A percentile compares a stretch with the other conserved stretches of the same genome.
phyloP scores from a whole-genome alignment of 2,329 filamentous ascomycete genomes.

The Microthyrium microscopicum region DNA sequence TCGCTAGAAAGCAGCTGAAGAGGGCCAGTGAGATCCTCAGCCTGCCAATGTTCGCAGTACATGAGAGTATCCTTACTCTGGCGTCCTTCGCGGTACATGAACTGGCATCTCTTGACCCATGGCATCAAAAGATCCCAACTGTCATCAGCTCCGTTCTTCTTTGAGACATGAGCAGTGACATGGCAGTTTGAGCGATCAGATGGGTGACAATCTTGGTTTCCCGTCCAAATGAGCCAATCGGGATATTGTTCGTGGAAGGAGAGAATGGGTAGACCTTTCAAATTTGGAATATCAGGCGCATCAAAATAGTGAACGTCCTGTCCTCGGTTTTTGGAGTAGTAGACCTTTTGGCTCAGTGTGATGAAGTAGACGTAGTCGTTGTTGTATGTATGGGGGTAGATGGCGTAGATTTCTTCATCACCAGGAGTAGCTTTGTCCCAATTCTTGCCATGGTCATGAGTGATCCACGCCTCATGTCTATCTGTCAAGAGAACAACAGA shows the following conservation, averaged over 20 bases:
- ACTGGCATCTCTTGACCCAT: conserved; percentile 70
- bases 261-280: too few relatives aligned
- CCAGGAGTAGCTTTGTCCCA: conserved; percentile 51
- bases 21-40: conserved; percentile 45
- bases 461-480: conserved; percentile 50
- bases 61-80: conserved; percentile 45
- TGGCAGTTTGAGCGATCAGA: conserved; percentile 40
- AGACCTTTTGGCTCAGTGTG: conserved; percentile 49
- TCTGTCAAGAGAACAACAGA: conserved; percentile 47
- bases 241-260: conserved; percentile 66
- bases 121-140: conserved; percentile 64
- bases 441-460: conserved; percentile 72
- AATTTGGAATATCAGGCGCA: conserved; percentile 46
- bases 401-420: conserved; percentile 49
- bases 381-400: conserved; percentile 65
- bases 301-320: conserved; percentile 57
- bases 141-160: conserved; percentile 55
- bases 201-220: conserved; percentile 43
- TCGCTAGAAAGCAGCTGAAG: conserved; percentile 60
- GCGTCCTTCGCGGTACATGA: conserved; percentile 51
- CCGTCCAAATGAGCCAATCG: conserved; percentile 87
- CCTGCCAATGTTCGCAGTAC: conserved; percentile 45
- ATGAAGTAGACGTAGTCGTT: conserved; percentile 80
- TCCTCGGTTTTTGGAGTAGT: conserved; percentile 70
- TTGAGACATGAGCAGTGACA: conserved; percentile 57